Conservation (phyloP, 1,284 basidiomycete species). For the Sutorius eximius region DNA sequence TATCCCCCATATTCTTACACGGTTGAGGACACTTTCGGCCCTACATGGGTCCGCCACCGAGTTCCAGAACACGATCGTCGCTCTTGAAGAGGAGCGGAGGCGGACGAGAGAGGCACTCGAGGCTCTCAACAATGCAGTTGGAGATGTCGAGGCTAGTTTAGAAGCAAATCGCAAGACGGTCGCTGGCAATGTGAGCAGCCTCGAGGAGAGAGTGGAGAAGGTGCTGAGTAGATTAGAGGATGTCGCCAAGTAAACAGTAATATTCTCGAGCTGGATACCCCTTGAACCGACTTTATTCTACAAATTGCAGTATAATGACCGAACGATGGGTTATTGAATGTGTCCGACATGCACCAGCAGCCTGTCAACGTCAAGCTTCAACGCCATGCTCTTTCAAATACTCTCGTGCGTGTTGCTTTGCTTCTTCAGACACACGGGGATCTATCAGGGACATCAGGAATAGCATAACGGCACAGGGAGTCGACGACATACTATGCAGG, state of each 20-base stretch:
- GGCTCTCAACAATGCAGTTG: conserved; percentile 70
- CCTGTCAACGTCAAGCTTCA: conserved; percentile 4
- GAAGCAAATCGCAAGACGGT: conserved; percentile 74
- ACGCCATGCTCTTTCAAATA: conserved; percentile 38
- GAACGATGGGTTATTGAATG: background rate
- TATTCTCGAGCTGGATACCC: conserved; percentile 2
- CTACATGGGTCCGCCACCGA: conserved; percentile 82
- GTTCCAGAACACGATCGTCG: conserved; percentile 69
- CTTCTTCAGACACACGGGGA: conserved; percentile 44
- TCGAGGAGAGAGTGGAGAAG: conserved; percentile 45
- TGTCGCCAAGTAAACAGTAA: conserved; percentile 16
- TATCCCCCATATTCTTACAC: conserved; percentile 86
- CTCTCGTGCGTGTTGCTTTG: conserved; percentile 51
- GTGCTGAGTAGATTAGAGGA: conserved; percentile 29
- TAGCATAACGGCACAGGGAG: rapidly evolving
- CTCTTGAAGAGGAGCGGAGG: conserved; percentile 72
- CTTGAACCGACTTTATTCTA: background rate
- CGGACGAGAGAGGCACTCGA: conserved; percentile 60
- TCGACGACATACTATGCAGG: conserved; percentile 40
- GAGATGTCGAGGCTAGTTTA: conserved; percentile 73
- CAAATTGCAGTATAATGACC: background rate
- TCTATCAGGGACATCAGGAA: conserved; percentile 28
- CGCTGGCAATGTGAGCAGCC: conserved; percentile 64
- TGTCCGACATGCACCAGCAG: background rate
- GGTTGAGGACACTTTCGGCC: conserved; percentile 79